These are phyloP conservation scores for Talaromyces wortmannii DNA, from an alignment of 495 filamentous ascomycete species.

Conservation along the genomic window DNA sequence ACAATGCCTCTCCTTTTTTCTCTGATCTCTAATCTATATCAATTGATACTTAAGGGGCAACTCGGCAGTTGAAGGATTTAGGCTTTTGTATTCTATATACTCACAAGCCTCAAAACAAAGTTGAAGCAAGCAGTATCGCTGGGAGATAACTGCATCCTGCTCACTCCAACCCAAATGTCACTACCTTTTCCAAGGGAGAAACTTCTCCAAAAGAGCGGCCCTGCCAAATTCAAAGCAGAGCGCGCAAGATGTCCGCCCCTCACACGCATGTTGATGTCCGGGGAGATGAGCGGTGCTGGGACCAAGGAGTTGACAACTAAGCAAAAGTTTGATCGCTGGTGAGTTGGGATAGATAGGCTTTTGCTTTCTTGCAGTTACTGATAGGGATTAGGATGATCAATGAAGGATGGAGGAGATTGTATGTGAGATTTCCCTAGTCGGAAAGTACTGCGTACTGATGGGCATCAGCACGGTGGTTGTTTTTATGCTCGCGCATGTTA, in stretches of 20 bases:
- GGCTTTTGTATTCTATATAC: no score
- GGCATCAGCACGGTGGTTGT: slow-evolving; percentile 57
- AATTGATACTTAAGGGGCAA: no score
- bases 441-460: slow-evolving; percentile 11
- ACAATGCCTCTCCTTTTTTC: no score
- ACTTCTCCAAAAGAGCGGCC: neutral
- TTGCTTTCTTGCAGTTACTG: no score
- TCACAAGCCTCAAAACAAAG: no score
- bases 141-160: neutral
- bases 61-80: no score
- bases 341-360: no score
- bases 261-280: slow-evolving; percentile 60
- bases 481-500: slow-evolving; percentile 57
- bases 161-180: neutral
- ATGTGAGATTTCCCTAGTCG: slow-evolving; percentile 13
- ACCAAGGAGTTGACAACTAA: slow-evolving; percentile 49
- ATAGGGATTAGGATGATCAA: slow-evolving; percentile 65
- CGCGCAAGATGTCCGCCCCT: slow-evolving; percentile 64
- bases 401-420: slow-evolving; percentile 70
- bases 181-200: neutral
- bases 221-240: slow-evolving; percentile 33
- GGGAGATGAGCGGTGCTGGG: slow-evolving; percentile 59
- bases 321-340: slow-evolving; percentile 46
- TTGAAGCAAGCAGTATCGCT: no score
- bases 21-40: no score